Base-by-base conservation (phyloP, 306 rosid species). In the Cajanus cajan region DNA sequence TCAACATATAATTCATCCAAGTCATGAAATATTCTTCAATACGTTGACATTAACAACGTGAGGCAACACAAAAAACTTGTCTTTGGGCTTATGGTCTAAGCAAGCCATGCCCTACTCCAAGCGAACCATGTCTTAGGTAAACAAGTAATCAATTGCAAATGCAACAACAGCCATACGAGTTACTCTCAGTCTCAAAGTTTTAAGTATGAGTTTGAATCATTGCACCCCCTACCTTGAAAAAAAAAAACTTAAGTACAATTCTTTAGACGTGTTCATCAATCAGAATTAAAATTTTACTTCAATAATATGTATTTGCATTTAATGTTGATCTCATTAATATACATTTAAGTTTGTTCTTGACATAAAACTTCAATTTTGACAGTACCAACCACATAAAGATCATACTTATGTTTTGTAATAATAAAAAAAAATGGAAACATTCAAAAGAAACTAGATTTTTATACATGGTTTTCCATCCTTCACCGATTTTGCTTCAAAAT, bases 21-120 rank as follows among this genome's bases (percentile, higher is more conserved):
- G 67, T 54, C 72, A 55, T 21, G 68, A 76, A 39, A 47, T 52
- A 80, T 76, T 44, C 25, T 5, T 79, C 24, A 48, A 47, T 12
- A 7, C 34, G 19, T 64, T 65, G 61, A 72, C 78, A 40, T 34
- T 21, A 43, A 66, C 11, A 65, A 47, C 19, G 8, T 58, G 54
- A 54, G 28, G 44, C 33, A 71, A 58, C 37, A 58, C 50, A 4
- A 34, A 25, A 24, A 9, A 0, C 10, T 78, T 61, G 71, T 33
- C 71, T 8, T 61, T 71, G 63, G 33, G 65, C 80, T 50, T 72
- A 37, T 71, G 37, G 57, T 31, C 14, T n/a, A 21, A 37, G 54
- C 13, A 77, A 50, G 40, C 44, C 69, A 59, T 73, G 19, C 71
- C 69, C 61, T 48, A 28, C 57, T 31, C 59, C 6, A 69, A 79